Evolutionary conservation across 2,329 filamentous ascomycete genomes (phyloP), one percentile per base, ranked within the genome.

Genomic region (Fusarium solani-melongenae): DNA sequence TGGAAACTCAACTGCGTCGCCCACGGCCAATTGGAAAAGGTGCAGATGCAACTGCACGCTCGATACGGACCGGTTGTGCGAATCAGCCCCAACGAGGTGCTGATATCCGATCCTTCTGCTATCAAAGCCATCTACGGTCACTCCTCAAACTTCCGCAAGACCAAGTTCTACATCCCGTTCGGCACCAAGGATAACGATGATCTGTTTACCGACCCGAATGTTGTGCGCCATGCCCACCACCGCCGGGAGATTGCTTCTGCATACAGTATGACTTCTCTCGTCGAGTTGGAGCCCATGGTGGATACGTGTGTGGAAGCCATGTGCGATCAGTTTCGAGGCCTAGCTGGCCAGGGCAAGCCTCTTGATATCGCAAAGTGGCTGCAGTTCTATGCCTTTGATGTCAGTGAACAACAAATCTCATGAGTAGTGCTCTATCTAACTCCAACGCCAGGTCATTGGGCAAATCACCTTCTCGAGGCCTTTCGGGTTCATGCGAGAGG

Each of bases 321-420:
- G 58, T 51, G 49, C 5, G 58, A 53, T 7, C 57, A 6, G 22
- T 17, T 62, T 4, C 44, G 29, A 8, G 17, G 33, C 15, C 27
- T 62, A 4, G 44, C 34, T 27, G 59, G 27, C 2, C 15, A 36
- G 44, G 24, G 6, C 10, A 51, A 20, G 22, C 39, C 51, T 9
- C 2, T 53, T 29, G 59, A 58, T 14, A 27, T 67, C n/a, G 58
- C 64, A 8, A 51, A 14, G 9, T 67, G 64, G 59, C 20, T 67
- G 29, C 59, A 67, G 20, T 67, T 41, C 24, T 67, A 67, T 27
- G 64, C 59, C 1, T 67, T 67, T 20, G 64, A 67, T 44, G 64
- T 67, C 27, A 67, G 51, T 33, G 9, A 5, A 44, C 20, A 22
- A 6, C 4, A 3, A 20, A 5, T 27, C 2, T 6, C 12, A 15